These are phyloP conservation scores for Podospora appendiculata DNA, from an alignment of 495 filamentous ascomycete species.

Conservation along the genomic window DNA sequence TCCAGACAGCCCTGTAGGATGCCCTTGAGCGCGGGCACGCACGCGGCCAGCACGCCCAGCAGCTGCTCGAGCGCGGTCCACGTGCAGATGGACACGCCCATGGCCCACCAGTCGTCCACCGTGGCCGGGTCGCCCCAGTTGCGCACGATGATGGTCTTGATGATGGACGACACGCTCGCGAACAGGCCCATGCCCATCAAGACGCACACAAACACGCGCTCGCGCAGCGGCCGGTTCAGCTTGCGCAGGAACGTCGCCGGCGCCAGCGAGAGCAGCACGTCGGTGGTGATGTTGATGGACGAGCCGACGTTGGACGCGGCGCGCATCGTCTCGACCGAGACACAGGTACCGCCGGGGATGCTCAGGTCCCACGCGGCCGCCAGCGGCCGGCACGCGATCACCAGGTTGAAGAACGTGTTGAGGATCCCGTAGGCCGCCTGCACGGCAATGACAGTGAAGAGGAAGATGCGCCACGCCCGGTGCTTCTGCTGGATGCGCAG, in stretches of 20 bases:
- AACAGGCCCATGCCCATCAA: conserved; percentile 22
- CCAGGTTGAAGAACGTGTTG: conserved; percentile 16
- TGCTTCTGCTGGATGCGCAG: conserved; percentile 22
- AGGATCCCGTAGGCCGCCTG: conserved; percentile 48
- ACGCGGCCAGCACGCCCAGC: conserved; percentile 17
- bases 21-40: conserved; percentile 18
- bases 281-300: conserved; percentile 18
- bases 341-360: conserved; percentile 6
- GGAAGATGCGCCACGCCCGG: conserved; percentile 38
- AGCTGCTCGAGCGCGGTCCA: conserved; percentile 18
- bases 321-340: conserved; percentile 8
- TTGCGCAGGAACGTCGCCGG: conserved; percentile 17
- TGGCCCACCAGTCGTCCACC: conserved; percentile 6
- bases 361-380: conserved; percentile 12
- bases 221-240: conserved; percentile 17
- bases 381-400: conserved; percentile 17
- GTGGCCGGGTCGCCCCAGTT: conserved; percentile 8
- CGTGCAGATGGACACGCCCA: conserved; percentile 16
- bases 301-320: conserved; percentile 13
- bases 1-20: conserved; percentile 11
- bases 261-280: conserved; percentile 16
- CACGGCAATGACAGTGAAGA: conserved; percentile 44
- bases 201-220: conserved; percentile 19
- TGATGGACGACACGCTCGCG: conserved; percentile 11
- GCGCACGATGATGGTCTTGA: conserved; percentile 18